A percentile compares a stretch with the other conserved stretches of the same genome.
phyloP scores from a whole-genome alignment of 2,329 filamentous ascomycete species.

The Hymenoscyphus fructigenus region DNA sequence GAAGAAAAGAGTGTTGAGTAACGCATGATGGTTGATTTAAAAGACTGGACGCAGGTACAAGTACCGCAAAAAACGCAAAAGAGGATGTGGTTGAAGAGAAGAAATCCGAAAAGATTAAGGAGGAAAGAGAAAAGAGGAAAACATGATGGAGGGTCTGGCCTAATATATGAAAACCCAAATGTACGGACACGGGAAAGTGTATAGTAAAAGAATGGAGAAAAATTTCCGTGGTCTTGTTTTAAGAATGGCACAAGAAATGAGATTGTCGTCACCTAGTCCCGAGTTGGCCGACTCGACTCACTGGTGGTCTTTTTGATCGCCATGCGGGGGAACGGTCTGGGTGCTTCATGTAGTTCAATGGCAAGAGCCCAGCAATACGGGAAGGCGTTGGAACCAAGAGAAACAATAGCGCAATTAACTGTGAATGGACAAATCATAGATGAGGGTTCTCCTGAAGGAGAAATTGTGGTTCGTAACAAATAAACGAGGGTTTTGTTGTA shows the following conservation, averaged over 20 bases:
- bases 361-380: background rate
- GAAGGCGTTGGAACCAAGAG: background rate
- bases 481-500: background rate
- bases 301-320: background rate
- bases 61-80: background rate
- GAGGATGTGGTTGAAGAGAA: background rate
- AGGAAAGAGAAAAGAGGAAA: background rate
- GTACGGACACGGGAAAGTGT: background rate
- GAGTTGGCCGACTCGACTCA: background rate
- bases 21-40: conserved; percentile 20
- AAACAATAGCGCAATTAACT: too few species aligned
- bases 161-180: background rate
- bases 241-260: background rate
- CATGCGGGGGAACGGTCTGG: background rate
- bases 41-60: conserved; percentile 19
- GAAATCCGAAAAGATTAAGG: conserved; percentile 5
- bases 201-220: background rate
- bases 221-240: background rate
- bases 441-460: background rate
- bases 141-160: background rate
- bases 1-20: conserved; percentile 24
- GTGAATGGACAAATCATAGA: too few species aligned
- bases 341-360: background rate
- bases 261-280: background rate
- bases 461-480: background rate